phyloP scores from a whole-genome alignment of 2,329 filamentous ascomycete species.

The Fusarium siculi region DNA sequence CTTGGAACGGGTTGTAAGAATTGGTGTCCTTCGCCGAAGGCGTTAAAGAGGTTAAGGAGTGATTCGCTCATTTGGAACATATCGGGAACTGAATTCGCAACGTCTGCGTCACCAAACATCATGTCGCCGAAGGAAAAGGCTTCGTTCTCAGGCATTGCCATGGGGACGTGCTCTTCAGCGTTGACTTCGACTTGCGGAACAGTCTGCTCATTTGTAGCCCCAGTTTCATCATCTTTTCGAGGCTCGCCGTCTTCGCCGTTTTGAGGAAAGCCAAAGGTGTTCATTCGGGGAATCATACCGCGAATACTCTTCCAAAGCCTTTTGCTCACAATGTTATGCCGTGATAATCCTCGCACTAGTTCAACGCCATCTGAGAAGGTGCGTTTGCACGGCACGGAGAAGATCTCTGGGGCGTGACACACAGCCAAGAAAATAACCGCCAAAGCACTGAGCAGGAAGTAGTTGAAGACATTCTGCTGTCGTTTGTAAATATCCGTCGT shows the following conservation, averaged over 20 bases:
- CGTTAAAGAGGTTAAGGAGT: constrained; percentile 50
- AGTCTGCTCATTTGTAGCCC: rapidly evolving
- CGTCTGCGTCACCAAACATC: constrained; percentile 19
- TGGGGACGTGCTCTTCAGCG: neutral
- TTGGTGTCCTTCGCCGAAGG: constrained; percentile 47
- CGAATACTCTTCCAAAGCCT: constrained; percentile 52
- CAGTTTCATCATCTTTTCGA: neutral
- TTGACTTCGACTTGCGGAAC: neutral
- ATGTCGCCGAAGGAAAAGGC: constrained; percentile 19
- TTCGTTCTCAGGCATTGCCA: neutral
- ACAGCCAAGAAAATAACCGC: constrained; percentile 51
- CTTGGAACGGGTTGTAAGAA: constrained; percentile 27
- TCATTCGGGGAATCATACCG: constrained; percentile 47
- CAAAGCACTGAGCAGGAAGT: constrained; percentile 45
- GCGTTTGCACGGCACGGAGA: constrained; percentile 50
- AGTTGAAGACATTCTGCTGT: constrained; percentile 45
- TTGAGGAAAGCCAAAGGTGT: constrained; percentile 39
- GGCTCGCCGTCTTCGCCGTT: constrained; percentile 6
- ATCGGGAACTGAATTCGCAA: constrained; percentile 42
- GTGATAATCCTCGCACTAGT: constrained; percentile 48
- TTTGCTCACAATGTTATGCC: constrained; percentile 47
- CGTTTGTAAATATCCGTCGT: constrained; percentile 45
- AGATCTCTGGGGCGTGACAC: constrained; percentile 55
- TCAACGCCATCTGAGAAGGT: constrained; percentile 48
- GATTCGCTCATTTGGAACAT: constrained; percentile 49